Evolutionary conservation across 306 rosid genomes (phyloP).

Genomic region (Vigna reflexopilosa): DNA sequence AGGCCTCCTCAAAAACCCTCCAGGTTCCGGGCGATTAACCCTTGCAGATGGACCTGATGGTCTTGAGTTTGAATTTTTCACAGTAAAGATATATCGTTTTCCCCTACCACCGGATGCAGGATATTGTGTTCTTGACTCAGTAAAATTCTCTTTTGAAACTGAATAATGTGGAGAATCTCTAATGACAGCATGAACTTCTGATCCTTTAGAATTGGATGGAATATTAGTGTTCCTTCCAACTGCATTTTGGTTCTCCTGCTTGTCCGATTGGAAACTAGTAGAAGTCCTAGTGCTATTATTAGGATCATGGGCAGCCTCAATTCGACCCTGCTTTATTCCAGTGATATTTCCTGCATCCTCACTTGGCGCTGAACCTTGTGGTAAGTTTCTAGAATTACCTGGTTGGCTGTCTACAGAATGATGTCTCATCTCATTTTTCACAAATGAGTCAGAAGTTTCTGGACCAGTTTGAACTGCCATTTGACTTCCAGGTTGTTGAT

Average conservation of each 20-base stretch:
- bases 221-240: slow-evolving; percentile 48
- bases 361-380: slow-evolving; percentile 55
- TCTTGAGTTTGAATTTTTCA: slow-evolving; percentile 70
- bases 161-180: slow-evolving; percentile 53
- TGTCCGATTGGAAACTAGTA: slow-evolving; percentile 51
- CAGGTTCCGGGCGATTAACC: slow-evolving; percentile 52
- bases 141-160: slow-evolving; percentile 57
- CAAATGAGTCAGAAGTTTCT: slow-evolving; percentile 55
- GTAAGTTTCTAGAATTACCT: slow-evolving; percentile 57
- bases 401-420: slow-evolving; percentile 58
- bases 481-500: slow-evolving; percentile 64
- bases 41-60: slow-evolving; percentile 61
- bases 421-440: slow-evolving; percentile 53
- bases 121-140: slow-evolving; percentile 58
- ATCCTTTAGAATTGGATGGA: slow-evolving; percentile 54
- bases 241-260: slow-evolving; percentile 53
- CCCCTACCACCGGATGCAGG: slow-evolving; percentile 73
- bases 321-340: slow-evolving; percentile 55
- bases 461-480: slow-evolving; percentile 63
- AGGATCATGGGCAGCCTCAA: slow-evolving; percentile 50
- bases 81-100: slow-evolving; percentile 65
- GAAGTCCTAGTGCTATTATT: slow-evolving; percentile 53
- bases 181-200: slow-evolving; percentile 52
- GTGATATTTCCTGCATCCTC: slow-evolving; percentile 54
- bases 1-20: slow-evolving; percentile 73